Conservation (phyloP, 2,329 filamentous ascomycete species). For the Verticillium zaregamsianum region DNA sequence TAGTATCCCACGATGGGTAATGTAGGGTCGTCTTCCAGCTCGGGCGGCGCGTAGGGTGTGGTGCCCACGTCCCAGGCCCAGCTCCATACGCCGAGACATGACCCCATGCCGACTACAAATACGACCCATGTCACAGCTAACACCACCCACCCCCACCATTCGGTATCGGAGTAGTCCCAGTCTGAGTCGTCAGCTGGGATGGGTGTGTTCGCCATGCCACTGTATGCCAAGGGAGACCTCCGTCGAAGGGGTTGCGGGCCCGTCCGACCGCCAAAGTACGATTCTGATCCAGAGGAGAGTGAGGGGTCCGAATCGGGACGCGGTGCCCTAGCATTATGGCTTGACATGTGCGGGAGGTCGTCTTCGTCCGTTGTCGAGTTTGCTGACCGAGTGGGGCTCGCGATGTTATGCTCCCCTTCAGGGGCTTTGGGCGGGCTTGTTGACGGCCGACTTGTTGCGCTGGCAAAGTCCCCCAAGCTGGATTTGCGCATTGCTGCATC, state of each 20-base stretch:
- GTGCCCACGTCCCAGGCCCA: constrained; percentile 99
- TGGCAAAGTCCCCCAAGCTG: constrained; percentile 37
- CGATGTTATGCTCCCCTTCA: constrained; percentile 22
- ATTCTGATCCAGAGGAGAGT: constrained; percentile 56
- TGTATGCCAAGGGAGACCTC: constrained; percentile 52
- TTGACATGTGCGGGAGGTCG: constrained; percentile 63
- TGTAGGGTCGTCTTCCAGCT: constrained; percentile 91
- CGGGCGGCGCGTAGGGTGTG: constrained; percentile 90
- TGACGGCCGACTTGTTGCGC: constrained; percentile 22
- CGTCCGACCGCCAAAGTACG: constrained; percentile 50
- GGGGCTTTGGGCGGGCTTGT: constrained; percentile 15
- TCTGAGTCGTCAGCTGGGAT: constrained; percentile 47
- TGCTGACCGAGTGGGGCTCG: constrained; percentile 55
- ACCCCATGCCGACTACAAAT: constrained; percentile 95
- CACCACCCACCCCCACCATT: constrained; percentile 97
- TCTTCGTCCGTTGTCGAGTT: constrained; percentile 76
- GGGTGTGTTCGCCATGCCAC: constrained; percentile 45
- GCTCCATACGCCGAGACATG: constrained; percentile 90
- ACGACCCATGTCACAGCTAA: constrained; percentile 89
- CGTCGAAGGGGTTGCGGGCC: constrained; percentile 33
- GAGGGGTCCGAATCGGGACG: constrained; percentile 30
- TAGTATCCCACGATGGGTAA: constrained; percentile 97
- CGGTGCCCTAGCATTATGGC: constrained; percentile 36
- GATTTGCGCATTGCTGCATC: constrained; percentile 28
- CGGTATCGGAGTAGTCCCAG: constrained; percentile 92